Percentiles rank a stretch among this genome's conserved stretches.
phyloP scores from a whole-genome alignment of 495 filamentous ascomycete genomes.

The Rostrohypoxylon terebratum region DNA sequence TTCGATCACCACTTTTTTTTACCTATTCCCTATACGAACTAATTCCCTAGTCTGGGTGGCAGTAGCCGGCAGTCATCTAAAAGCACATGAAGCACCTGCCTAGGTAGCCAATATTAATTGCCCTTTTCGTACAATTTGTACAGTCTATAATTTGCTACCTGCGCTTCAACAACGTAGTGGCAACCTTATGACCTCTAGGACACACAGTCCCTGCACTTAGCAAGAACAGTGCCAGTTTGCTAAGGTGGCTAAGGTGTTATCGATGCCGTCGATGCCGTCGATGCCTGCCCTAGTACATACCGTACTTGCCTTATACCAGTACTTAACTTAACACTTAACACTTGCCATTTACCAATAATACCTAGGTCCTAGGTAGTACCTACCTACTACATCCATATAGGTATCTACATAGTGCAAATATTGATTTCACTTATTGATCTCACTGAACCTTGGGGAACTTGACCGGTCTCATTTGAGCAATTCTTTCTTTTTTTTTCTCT shows the following conservation, averaged over 20 bases:
- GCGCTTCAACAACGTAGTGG: not conserved
- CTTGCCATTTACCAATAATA: too few species aligned
- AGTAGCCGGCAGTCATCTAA: slow-evolving; percentile 1
- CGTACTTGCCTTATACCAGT: too few species aligned
- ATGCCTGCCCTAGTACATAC: too few species aligned
- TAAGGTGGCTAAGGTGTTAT: too few species aligned
- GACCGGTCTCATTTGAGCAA: slow-evolving; percentile 5
- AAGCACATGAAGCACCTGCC: not conserved
- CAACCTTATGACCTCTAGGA: not conserved
- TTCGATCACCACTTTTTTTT: not conserved
- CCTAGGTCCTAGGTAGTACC: too few species aligned
- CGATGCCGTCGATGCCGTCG: too few species aligned
- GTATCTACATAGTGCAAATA: not conserved
- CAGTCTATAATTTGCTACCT: not conserved
- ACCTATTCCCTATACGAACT: slow-evolving; percentile 4
- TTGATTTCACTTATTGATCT: not conserved
- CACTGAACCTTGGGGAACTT: not conserved
- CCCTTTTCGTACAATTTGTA: slow-evolving; percentile 20
- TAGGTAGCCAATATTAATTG: slow-evolving; percentile 30
- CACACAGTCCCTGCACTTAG: slow-evolving; percentile 15
- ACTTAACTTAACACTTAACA: too few species aligned
- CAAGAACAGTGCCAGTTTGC: slow-evolving; percentile 3
- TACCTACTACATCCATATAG: too few species aligned
- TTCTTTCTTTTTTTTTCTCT: too few species aligned
- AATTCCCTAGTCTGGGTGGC: slow-evolving; percentile 2